Base-by-base conservation (phyloP, 1,139 yeast genomes). In the Suhomyces choctaworum region DNA sequence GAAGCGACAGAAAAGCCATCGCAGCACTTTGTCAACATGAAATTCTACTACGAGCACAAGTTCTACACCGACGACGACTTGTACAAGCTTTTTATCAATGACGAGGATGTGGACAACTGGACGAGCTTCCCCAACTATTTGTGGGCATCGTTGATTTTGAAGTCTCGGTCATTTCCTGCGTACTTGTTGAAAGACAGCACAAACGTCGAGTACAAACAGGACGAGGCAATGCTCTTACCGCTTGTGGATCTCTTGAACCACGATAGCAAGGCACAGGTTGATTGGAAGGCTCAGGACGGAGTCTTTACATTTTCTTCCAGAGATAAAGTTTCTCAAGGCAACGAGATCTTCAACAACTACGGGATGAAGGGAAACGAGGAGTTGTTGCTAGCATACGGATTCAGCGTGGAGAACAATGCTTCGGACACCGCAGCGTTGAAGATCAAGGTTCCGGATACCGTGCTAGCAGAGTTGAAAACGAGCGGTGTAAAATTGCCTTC, bases 291-390 rank as follows among this genome's bases (percentile, higher is more conserved):
- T 2, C 50, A 56, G 2, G 52, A 56, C 11, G 43, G 42, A 8
- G 48, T 31, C 20, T 67, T 68, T 34, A 49, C 52, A 36, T 55
- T 71, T 51, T 54, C 52, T 30, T 55, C 72, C 28, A 41, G 37
- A 1, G 54, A 58, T n/a, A 44, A 53, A 2, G 34, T 40, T 3
- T 47, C 26, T 4, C 36, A 35, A 0, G 80, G 78, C 0, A 51
- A 54, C 4, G 83, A 87, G 51, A 48, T 88, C 2, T 82, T 59
- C 56, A 88, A 89, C 56, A 88, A 86, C 57, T 89, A 90, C 56
- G 97, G 97, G 1, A 76, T 80, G 40, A 89, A 88, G 54, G 82
- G 94, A 1, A 89, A 89, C 52, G 88, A 84, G 50, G 96, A 87
- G 47, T 64, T 82, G 20, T 57, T 78, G 5, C 52, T 78, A 25